Percentiles rank a stretch among this genome's conserved stretches.
These are phyloP conservation scores for Juglanconis oblonga DNA, from an alignment of 2,329 filamentous ascomycete genomes.

Conservation along the genomic window DNA sequence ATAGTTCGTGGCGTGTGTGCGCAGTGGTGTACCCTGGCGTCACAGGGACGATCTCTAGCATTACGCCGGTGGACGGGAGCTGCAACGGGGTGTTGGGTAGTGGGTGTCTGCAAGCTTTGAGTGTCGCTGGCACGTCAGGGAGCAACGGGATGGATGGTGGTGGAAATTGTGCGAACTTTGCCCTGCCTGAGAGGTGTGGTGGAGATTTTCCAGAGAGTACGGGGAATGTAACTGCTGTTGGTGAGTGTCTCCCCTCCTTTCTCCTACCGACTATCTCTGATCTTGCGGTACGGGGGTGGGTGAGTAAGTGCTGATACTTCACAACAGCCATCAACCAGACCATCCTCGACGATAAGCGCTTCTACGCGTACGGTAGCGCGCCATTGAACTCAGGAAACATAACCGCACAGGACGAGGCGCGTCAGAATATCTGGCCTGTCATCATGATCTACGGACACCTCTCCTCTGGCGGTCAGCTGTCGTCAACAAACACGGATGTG, in stretches of 20 bases:
- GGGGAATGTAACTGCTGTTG: neutral
- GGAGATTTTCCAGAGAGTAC: neutral
- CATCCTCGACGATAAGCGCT: conserved; percentile 5
- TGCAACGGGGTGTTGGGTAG: conserved; percentile 1
- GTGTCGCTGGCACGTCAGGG: neutral
- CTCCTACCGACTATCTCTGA: neutral
- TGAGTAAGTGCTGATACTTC: neutral
- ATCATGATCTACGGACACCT: conserved; percentile 7
- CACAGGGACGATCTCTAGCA: neutral
- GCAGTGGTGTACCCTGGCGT: conserved; percentile 8
- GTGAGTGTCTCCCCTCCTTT: neutral
- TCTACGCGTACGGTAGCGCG: conserved; percentile 5
- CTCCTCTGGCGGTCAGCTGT: neutral
- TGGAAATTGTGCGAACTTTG: conserved; percentile 1
- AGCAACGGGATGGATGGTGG: conserved; percentile 2
- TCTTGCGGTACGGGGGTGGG: neutral
- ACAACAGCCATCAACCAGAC: conserved; percentile 5
- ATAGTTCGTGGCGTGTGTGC: conserved; percentile 6
- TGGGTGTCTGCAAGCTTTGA: neutral
- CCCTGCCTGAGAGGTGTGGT: neutral
- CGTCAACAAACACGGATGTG: neutral
- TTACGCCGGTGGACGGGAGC: neutral
- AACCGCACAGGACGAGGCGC: neutral
- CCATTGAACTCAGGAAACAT: neutral
- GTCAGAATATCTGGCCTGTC: conserved; percentile 5